Conservation (phyloP, 257 asterid species). For the Hygrophila difformis region DNA sequence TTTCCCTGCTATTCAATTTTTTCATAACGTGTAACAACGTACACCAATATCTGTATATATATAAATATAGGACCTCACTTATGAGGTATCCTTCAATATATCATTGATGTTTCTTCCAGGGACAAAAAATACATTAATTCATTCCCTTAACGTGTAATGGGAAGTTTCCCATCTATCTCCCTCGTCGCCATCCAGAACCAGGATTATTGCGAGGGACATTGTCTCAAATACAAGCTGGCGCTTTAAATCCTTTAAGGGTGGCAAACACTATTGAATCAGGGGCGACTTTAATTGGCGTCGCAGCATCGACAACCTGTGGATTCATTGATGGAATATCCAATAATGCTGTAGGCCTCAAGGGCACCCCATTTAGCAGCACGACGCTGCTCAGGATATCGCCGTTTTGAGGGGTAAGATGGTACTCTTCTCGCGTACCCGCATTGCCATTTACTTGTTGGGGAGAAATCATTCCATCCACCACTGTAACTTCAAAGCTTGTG, state of each 20-base stretch:
- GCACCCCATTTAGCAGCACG: conserved; percentile 49
- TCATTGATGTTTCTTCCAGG: too few relatives aligned
- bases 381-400: conserved; percentile 64
- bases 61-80: too few relatives aligned
- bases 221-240: conserved; percentile 61
- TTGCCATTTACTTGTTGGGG: conserved; percentile 9
- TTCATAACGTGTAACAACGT: too few relatives aligned
- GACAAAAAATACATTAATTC: too few relatives aligned
- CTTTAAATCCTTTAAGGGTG: conserved; percentile 40
- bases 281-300: conserved; percentile 28
- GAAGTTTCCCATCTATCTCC: too few relatives aligned
- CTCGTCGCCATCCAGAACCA: too few relatives aligned
- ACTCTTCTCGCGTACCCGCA: conserved; percentile 82
- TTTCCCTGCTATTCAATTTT: too few relatives aligned
- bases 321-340: conserved; percentile 48
- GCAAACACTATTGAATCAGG: conserved; percentile 65
- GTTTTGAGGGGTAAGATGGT: conserved; percentile 61
- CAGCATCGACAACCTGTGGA: conserved; percentile 38
- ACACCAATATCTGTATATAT: too few relatives aligned
- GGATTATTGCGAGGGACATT: not conserved
- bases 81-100: too few relatives aligned
- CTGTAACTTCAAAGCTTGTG: conserved; percentile 35
- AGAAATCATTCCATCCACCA: conserved; percentile 25
- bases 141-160: too few relatives aligned
- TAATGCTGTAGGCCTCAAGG: conserved; percentile 49